Conservation (phyloP, 2,329 filamentous ascomycete species). For the Hortaea werneckii region DNA sequence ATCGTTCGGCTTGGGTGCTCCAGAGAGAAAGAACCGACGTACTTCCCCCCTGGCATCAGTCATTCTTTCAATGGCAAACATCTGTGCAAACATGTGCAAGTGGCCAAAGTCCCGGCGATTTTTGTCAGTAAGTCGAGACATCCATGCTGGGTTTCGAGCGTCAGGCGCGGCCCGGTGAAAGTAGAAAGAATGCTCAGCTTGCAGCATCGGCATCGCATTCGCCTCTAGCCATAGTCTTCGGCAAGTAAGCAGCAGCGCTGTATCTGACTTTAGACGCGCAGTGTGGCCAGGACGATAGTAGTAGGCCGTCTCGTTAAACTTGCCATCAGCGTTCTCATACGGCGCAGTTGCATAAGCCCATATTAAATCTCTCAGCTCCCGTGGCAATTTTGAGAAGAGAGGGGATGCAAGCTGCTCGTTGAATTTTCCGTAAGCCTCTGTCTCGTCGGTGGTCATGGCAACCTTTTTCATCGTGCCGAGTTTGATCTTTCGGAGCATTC, state of each 20-base stretch:
- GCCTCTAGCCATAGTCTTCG: slow-evolving; percentile 27
- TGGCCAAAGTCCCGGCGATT: slow-evolving; percentile 12
- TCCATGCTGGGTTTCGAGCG: slow-evolving; percentile 4
- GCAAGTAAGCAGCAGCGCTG: slow-evolving; percentile 26
- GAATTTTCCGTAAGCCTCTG: slow-evolving; percentile 2
- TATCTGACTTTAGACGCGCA: slow-evolving; percentile 13
- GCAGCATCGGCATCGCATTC: slow-evolving; percentile 19
- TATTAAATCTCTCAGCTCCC: slow-evolving; percentile 28
- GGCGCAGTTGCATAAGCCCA: slow-evolving; percentile 25
- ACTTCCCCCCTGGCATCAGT: not conserved
- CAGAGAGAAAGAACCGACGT: not conserved
- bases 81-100: slow-evolving; percentile 14
- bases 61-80: slow-evolving; percentile 20
- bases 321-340: slow-evolving; percentile 15
- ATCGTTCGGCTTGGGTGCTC: slow-evolving; percentile 1
- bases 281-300: slow-evolving; percentile 27
- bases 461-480: not conserved
- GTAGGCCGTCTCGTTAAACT: slow-evolving; percentile 17
- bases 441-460: slow-evolving; percentile 1
- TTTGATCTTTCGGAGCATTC: not conserved
- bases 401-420: slow-evolving; percentile 7
- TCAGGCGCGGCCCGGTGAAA: slow-evolving; percentile 7
- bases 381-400: slow-evolving; percentile 16
- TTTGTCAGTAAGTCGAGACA: slow-evolving; percentile 5
- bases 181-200: slow-evolving; percentile 21